Evolutionary conservation across 352 stramenopile genomes (phyloP).

Genomic region (Pythium sukuiense): DNA sequence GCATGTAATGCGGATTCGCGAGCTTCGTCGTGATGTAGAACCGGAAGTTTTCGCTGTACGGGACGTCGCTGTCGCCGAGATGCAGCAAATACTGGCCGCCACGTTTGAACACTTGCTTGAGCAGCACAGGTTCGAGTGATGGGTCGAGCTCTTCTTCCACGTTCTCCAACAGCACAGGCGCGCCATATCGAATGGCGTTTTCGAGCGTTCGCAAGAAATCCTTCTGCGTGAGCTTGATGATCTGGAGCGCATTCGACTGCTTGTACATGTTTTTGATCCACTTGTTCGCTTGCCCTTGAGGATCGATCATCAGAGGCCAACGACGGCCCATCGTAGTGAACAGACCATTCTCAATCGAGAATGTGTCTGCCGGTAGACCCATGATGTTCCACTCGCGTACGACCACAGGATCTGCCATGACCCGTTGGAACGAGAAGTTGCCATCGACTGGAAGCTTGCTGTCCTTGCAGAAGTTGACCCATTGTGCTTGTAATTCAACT

Average conservation of each 20-base stretch:
- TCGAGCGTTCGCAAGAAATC: conserved; percentile 92
- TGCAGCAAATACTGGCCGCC: conserved; percentile 86
- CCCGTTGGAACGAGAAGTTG: conserved; percentile 84
- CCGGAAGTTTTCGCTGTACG: conserved; percentile 91
- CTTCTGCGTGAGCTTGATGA: conserved; percentile 93
- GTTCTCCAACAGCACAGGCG: conserved; percentile 92
- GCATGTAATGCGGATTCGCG: conserved; percentile 94
- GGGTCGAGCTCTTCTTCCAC: conserved; percentile 93
- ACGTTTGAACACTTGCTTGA: conserved; percentile 95
- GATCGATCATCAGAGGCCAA: conserved; percentile 95
- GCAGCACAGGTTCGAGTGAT: conserved; percentile 90
- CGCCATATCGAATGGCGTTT: conserved; percentile 90
- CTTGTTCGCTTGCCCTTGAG: conserved; percentile 92
- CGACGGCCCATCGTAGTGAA: conserved; percentile 89
- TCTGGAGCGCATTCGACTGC: conserved; percentile 63
- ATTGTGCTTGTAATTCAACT: conserved; percentile 81
- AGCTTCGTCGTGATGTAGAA: conserved; percentile 96
- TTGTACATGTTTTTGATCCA: conserved; percentile 95
- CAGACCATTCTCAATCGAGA: conserved; percentile 93
- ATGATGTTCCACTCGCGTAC: conserved; percentile 93
- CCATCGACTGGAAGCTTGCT: conserved; percentile 81
- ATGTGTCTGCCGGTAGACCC: conserved; percentile 90
- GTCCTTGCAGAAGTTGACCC: conserved; percentile 80
- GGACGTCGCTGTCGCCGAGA: conserved; percentile 91
- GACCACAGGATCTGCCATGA: conserved; percentile 83